Conservation (phyloP, 352 stramenopile genomes). For the Phytopythium sindhum region DNA sequence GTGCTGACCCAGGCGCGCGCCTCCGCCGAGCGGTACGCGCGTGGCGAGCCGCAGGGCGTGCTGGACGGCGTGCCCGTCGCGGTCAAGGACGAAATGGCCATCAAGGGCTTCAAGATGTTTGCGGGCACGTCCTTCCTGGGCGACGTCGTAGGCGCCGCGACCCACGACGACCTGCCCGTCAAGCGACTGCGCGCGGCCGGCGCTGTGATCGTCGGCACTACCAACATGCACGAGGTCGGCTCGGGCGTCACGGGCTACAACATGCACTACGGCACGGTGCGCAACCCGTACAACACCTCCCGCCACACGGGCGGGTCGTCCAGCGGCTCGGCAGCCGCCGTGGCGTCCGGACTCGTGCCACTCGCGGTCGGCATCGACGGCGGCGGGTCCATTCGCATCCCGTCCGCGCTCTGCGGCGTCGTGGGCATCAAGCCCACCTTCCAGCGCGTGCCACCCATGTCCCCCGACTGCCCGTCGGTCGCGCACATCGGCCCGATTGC, state of each 20-base stretch:
- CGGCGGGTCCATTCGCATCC: conserved; percentile 89
- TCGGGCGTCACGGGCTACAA: conserved; percentile 76
- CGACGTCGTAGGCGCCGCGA: conserved; percentile 36
- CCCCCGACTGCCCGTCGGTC: conserved; percentile 55
- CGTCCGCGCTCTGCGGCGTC: conserved; percentile 83
- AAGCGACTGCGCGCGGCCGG: conserved; percentile 59
- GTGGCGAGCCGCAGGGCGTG: conserved; percentile 58
- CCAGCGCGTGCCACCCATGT: conserved; percentile 59
- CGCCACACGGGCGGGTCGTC: conserved; percentile 90
- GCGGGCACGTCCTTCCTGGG: conserved; percentile 76
- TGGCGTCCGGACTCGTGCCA: conserved; percentile 85
- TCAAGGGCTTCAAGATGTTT: conserved; percentile 66
- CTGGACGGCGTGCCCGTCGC: conserved; percentile 87
- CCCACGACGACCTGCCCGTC: conserved; percentile 50
- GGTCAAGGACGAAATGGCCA: conserved; percentile 86
- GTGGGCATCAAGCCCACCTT: conserved; percentile 90
- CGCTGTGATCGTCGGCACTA: conserved; percentile 87
- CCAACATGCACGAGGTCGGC: conserved; percentile 90
- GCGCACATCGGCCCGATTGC: conserved; percentile 81
- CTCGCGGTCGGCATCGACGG: conserved; percentile 86
- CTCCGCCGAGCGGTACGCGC: conserved; percentile 68
- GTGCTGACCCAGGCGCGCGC: conserved; percentile 65
- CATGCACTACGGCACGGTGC: conserved; percentile 61
- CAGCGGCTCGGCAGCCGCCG: conserved; percentile 84
- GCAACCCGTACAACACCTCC: conserved; percentile 84